Base-by-base conservation (phyloP, 768 basidiomycete genomes). In the Clitopilus passeckerianus region DNA sequence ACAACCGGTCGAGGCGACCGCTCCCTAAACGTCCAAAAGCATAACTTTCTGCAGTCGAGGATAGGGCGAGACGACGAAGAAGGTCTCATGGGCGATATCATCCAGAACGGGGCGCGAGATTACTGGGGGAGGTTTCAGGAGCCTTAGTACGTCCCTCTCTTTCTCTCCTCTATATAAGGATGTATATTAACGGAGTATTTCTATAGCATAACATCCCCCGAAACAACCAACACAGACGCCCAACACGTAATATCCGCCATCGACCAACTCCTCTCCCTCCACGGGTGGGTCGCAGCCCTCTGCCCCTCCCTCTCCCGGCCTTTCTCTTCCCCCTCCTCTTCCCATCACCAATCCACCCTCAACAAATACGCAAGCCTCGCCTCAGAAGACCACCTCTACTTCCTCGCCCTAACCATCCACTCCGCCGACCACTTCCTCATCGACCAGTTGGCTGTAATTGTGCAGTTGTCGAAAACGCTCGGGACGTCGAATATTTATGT, bases 381-480 rank as follows among this genome's bases (percentile, higher is more conserved):
- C 23, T 81, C 80, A 34, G 83, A 89, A 57, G 87, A 92, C 65
- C 87, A 90, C 64, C 80, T 98, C 16, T 99, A 98, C 79, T 99
- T 89, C 71, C 83, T 99, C 63, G 95, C 93, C 59, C 90, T 98
- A 65, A 85, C 95, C 63, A 91, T 99, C 50, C 96, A 99, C 72
- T 96, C 94, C 3, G 97, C 97, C 1, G 97, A 99, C 78, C 97
- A 99, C 71, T 99, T 99, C 77, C 85, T 98, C 57, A 92, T 98
- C 64, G 97, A 98, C 76, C 97, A 99, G 71, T 87, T 99, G 52
- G 93, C 97, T 18, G 93, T 97, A 66, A 98, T 99, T 64, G 91
- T 99, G 8, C 97, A 99, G 71, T 84, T 99, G 68, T 92, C 92
- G 0, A 89, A 89, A 66, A 87, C 95, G 8, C 83, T 98, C 10